phyloP scores from a whole-genome alignment of 352 stramenopile species.

The Pythium vanterpoolii region DNA sequence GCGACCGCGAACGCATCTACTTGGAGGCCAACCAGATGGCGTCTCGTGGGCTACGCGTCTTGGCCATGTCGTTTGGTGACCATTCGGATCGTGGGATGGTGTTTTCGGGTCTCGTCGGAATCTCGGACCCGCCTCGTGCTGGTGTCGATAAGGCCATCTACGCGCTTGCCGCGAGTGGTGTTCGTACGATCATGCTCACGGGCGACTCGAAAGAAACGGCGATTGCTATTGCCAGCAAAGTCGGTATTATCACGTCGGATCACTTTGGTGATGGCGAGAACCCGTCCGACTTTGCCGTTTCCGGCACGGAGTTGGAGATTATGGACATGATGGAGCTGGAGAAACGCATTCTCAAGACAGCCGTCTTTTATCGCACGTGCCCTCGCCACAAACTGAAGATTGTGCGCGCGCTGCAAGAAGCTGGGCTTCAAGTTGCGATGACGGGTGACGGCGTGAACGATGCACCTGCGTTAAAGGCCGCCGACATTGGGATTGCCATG shows the following conservation, averaged over 20 bases:
- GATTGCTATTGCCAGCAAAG: slow-evolving; percentile 91
- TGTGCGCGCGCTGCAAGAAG: slow-evolving; percentile 90
- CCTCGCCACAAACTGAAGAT: slow-evolving; percentile 96
- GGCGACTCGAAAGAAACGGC: slow-evolving; percentile 96
- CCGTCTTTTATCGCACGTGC: slow-evolving; percentile 95
- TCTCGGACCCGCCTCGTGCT: slow-evolving; percentile 79
- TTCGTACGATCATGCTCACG: slow-evolving; percentile 91
- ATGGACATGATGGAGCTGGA: slow-evolving; percentile 85
- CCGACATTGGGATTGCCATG: slow-evolving; percentile 98
- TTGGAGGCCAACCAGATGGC: slow-evolving; percentile 66
- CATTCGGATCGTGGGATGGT: slow-evolving; percentile 81
- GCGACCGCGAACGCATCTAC: slow-evolving; percentile 65
- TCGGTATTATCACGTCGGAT: slow-evolving; percentile 88
- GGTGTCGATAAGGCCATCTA: slow-evolving; percentile 65
- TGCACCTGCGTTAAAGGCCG: slow-evolving; percentile 95
- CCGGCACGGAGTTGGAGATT: slow-evolving; percentile 85
- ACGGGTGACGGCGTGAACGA: slow-evolving; percentile 99
- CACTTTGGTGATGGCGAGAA: slow-evolving; percentile 38
- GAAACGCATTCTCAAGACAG: slow-evolving; percentile 85
- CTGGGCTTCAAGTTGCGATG: slow-evolving; percentile 91
- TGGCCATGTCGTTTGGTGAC: slow-evolving; percentile 88
- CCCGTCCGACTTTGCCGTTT: slow-evolving; percentile 63
- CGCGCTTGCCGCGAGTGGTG: slow-evolving; percentile 49
- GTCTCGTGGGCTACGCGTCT: slow-evolving; percentile 73
- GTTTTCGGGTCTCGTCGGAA: slow-evolving; percentile 92